These are phyloP conservation scores for Chaetoceros tenuissimus DNA, from an alignment of 108 stramenopile species.

Conservation along the genomic window DNA sequence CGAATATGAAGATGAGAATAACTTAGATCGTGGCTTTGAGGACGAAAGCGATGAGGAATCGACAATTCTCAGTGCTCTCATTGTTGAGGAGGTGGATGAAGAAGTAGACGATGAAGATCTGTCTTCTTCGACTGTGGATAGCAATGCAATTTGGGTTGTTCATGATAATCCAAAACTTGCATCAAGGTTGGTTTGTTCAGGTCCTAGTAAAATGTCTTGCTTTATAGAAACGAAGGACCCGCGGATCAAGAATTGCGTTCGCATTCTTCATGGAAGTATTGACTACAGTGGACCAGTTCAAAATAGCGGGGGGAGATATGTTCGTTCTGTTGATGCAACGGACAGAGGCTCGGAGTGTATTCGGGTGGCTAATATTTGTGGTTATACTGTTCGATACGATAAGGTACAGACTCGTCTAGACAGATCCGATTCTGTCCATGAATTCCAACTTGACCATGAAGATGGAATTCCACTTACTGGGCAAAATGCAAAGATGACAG, in stretches of 20 bases:
- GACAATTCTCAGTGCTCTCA: no score
- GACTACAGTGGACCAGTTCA: conserved; percentile 35
- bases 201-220: conserved; percentile 23
- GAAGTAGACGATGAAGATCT: conserved; percentile 1
- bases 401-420: conserved; percentile 27
- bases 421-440: conserved; percentile 31
- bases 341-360: conserved; percentile 34
- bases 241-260: conserved; percentile 27
- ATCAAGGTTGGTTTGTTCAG: conserved; percentile 23
- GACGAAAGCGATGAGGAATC: conserved; percentile 8
- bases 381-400: conserved; percentile 32
- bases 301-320: conserved; percentile 15
- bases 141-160: conserved; percentile 40
- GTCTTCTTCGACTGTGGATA: neutral
- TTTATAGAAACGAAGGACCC: conserved; percentile 53
- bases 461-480: conserved; percentile 28
- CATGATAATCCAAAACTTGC: conserved; percentile 47
- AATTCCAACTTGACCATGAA: conserved; percentile 36
- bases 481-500: conserved; percentile 21
- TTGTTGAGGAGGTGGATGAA: no score
- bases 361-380: conserved; percentile 27
- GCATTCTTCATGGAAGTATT: conserved; percentile 39
- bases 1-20: conserved; percentile 28
- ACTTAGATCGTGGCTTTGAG: conserved; percentile 2
- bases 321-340: conserved; percentile 12